Evolutionary conservation across 2,329 filamentous ascomycete genomes (phyloP).

Genomic region (Monosporascus sp.): DNA sequence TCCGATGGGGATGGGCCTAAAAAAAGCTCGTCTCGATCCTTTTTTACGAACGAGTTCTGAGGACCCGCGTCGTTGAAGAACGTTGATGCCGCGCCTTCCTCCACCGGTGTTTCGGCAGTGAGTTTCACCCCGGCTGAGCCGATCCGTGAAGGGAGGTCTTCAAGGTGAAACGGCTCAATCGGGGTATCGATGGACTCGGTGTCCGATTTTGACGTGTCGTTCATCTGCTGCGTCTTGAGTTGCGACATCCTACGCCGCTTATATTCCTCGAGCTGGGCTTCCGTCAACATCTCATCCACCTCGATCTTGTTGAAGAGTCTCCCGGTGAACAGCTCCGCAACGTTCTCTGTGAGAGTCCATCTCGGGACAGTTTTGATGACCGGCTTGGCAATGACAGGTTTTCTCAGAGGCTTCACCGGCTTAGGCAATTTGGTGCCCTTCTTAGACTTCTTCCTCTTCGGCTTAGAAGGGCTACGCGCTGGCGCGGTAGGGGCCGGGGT

Average conservation of each 20-base stretch:
- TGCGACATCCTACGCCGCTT: conserved; percentile 35
- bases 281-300: conserved; percentile 55
- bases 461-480: conserved; percentile 24
- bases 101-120: conserved; percentile 21
- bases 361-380: conserved; percentile 31
- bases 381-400: conserved; percentile 19
- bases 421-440: conserved; percentile 25
- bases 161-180: conserved; percentile 45
- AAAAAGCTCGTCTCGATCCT: conserved; percentile 8
- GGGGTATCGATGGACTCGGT: conserved; percentile 35
- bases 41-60: conserved; percentile 19
- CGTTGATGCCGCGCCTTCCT: conserved; percentile 21
- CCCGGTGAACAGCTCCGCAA: conserved; percentile 52
- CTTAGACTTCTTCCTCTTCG: conserved; percentile 38
- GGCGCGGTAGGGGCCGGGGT: conserved; percentile 18
- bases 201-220: conserved; percentile 21
- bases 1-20: conserved; percentile 1
- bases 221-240: conserved; percentile 20
- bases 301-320: conserved; percentile 52
- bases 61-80: conserved; percentile 17
- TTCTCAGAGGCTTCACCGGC: conserved; percentile 20
- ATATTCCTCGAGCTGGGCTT: conserved; percentile 44
- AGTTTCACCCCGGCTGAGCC: conserved; percentile 33
- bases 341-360: conserved; percentile 52
- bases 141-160: conserved; percentile 40